Evolutionary conservation across 2,329 filamentous ascomycete species (phyloP), one percentile per base, ranked within the genome.

Genomic region (Clarireedia paspali): DNA sequence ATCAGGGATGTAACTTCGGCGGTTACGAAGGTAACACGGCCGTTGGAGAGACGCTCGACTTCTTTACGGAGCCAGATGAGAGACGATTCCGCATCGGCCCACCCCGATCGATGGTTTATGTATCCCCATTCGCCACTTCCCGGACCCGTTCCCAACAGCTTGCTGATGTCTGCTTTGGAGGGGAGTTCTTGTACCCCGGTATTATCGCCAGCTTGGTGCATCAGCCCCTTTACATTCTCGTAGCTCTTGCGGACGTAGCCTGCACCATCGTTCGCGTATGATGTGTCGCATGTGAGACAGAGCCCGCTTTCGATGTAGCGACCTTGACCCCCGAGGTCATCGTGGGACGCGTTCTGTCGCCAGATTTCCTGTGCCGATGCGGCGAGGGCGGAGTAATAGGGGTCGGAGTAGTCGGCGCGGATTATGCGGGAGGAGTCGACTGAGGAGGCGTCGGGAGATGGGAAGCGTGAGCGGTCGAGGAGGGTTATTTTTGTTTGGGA

Each of bases 341-440:
- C 72, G 46, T 56, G 17, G 10, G 50, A 39, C 55, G 75, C 81
- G 64, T 70, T 70, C 68, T 79, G 80, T 64, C 86, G 82, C 88
- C 84, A 94, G 67, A 79, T 75, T 17, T 76, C 71, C 66, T 89
- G 87, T 1, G 91, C 90, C 38, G 82, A 75, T 17, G 81, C 77
- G 20, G 86, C 90, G 47, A 97, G 82, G 15, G 77, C 74, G 5
- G 89, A 81, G 71, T 97, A 97, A 23, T 84, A 80, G 0, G 81
- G 74, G 67, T 92, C 84, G 5, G 88, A 85, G 68, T 97, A 97
- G 76, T 97, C 92, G 50, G 81, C 73, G 56, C 84, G 77, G 61
- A 87, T 76, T 9, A 86, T 84, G 62, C 83, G 79, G 14, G 82
- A 85, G 4, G 76, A 77, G 71, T 87, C 83, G 65, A 85, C 77